phyloP scores from a whole-genome alignment of 2,329 filamentous ascomycete genomes.

The Lecanicillium sp. region DNA sequence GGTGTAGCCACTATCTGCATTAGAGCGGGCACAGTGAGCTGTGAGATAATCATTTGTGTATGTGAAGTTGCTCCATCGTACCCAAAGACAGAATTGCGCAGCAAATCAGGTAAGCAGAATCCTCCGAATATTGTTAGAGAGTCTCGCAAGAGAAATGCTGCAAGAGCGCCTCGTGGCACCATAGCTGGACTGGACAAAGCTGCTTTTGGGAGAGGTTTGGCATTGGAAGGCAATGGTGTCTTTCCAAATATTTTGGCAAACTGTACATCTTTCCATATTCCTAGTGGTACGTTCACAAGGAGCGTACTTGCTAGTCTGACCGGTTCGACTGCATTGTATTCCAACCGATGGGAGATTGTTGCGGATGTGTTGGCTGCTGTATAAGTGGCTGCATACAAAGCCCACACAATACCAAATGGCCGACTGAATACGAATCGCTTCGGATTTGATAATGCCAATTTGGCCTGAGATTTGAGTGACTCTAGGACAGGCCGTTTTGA shows the following conservation, averaged over 20 bases:
- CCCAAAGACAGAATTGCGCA: constrained; percentile 17
- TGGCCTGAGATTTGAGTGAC: constrained; percentile 3
- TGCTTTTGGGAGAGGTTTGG: too few species aligned
- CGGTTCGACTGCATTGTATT: constrained; percentile 15
- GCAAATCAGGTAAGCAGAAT: constrained; percentile 18
- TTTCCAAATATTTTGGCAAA: constrained; percentile 23
- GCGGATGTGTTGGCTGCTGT: too few species aligned
- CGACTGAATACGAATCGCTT: too few species aligned
- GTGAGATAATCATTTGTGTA: constrained; percentile 12
- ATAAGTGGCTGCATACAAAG: too few species aligned
- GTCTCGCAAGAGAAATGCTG: constrained; percentile 20
- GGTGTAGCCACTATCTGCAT: constrained; percentile 23
- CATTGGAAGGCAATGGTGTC: too few species aligned
- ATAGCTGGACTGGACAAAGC: constrained; percentile 8
- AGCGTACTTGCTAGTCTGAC: constrained; percentile 20
- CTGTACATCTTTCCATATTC: constrained; percentile 21
- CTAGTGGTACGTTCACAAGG: constrained; percentile 22
- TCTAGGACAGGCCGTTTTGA: constrained; percentile 10
- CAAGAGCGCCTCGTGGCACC: constrained; percentile 16
- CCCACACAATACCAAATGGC: too few species aligned
- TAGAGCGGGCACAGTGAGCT: constrained; percentile 20
- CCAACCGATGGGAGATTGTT: constrained; percentile 15
- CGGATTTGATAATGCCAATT: constrained; percentile 3
- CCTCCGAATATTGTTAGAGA: constrained; percentile 24
- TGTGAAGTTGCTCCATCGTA: constrained; percentile 6